Base-by-base conservation (phyloP, 495 filamentous ascomycete species). In the Penicillium samsonianum region DNA sequence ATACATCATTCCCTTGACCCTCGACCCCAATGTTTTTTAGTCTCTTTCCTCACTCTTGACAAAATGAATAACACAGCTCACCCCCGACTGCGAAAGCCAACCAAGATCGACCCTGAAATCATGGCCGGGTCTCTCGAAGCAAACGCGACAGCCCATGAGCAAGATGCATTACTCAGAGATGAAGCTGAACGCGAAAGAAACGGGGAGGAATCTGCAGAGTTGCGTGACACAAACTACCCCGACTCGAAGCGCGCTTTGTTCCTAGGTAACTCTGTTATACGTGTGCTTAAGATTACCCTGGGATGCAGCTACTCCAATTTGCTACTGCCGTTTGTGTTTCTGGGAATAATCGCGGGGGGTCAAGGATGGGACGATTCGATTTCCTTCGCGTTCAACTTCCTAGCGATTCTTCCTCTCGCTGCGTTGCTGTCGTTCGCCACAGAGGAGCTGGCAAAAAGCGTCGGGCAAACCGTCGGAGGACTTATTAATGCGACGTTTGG, bases 401-500 rank as follows among this genome's bases (percentile, higher is more conserved):
- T 71, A 22, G 66, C 68, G 16, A 69, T 69, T 35, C 41, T 71
- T 22, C 63, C 68, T 7, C 59, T 71, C 5, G 59, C 64, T 2
- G 56, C 61, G 1, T 30, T 67, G 19, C 51, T 71, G 10, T 67
- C 63, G 3, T 65, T 63, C 40, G 64, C 66, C 19, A 69, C 66
- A 2, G 65, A 69, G 25, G 45, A 63, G n/a, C 44, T 68, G 28
- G 54, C 65, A 0, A 55, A 58, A 19, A 56, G 56, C 26, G 37
- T 65, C 10, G 67, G 67, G 2, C 55, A 64, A 25, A 60, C 61
- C 10, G 7, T 68, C 0, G 69, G 69, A 10, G 69, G 58, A 5
- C 45, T 72, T 40, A 50, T 72, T 9, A 70, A 68, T 60, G 65
- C 63, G 9, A 66, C 62, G 5, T 65, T 68, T 58, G 65, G 69